A percentile compares a stretch with the other conserved stretches of the same genome.
Conservation (phyloP, 2,329 filamentous ascomycete genomes). For the Polytolypa hystricis region DNA sequence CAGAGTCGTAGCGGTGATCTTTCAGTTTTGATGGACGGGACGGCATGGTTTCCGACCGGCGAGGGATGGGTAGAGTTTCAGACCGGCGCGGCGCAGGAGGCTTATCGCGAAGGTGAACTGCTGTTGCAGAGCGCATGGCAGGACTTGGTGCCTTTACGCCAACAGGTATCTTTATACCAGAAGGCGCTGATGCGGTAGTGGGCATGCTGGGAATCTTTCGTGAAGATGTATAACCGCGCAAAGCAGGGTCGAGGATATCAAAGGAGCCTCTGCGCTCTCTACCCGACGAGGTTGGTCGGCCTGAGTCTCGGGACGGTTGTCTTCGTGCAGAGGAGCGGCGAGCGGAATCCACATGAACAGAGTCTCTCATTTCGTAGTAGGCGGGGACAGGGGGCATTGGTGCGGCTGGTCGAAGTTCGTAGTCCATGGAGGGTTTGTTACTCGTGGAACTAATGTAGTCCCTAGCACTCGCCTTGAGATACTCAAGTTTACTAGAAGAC, state of each 20-base stretch:
- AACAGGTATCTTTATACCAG: conserved; percentile 19
- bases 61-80: conserved; percentile 20
- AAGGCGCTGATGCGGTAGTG: conserved; percentile 23
- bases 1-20: conserved; percentile 31
- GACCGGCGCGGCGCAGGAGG: conserved; percentile 19
- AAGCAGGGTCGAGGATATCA: conserved; percentile 22
- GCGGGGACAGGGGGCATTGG: conserved; percentile 24
- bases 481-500: conserved; percentile 24
- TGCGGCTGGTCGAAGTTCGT: conserved; percentile 18
- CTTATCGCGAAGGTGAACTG: conserved; percentile 19
- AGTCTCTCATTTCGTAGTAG: conserved; percentile 17
- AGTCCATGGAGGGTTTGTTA: conserved; percentile 12
- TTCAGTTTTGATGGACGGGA: conserved; percentile 27
- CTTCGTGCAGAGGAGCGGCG: conserved; percentile 20
- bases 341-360: conserved; percentile 21
- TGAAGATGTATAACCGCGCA: conserved; percentile 21
- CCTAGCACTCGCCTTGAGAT: conserved; percentile 20
- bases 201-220: conserved; percentile 26
- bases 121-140: conserved; percentile 23
- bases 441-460: conserved; percentile 30
- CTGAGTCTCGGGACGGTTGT: conserved; percentile 17
- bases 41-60: conserved; percentile 16
- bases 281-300: conserved; percentile 8
- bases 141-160: conserved; percentile 21
- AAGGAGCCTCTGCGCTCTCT: conserved; percentile 15